Evolutionary conservation across 2,329 filamentous ascomycete genomes (phyloP).

Genomic region (Reticulascus tulasneorum): DNA sequence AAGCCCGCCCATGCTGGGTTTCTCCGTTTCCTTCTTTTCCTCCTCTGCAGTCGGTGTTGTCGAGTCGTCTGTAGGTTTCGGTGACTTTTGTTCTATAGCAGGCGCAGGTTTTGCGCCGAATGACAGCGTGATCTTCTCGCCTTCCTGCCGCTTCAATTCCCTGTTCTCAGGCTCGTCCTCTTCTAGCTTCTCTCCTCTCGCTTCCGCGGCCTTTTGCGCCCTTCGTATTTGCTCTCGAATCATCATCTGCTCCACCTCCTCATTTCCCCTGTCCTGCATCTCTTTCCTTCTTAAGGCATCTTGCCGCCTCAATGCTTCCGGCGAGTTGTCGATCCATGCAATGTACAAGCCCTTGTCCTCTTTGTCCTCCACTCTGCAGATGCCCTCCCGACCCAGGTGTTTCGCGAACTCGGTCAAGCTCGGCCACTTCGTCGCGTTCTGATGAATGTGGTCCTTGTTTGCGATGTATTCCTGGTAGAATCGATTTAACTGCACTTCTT

Average conservation of each 20-base stretch:
- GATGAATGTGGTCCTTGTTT: constrained; percentile 83
- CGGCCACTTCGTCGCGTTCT: constrained; percentile 90
- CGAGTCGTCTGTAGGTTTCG: constrained; percentile 10
- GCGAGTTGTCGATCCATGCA: constrained; percentile 86
- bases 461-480: constrained; percentile 95
- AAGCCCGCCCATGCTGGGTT: constrained; percentile 31
- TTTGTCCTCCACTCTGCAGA: constrained; percentile 86
- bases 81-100: constrained; percentile 13
- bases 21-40: constrained; percentile 11
- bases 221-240: constrained; percentile 80
- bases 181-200: constrained; percentile 36
- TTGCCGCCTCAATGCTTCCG: constrained; percentile 74
- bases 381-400: constrained; percentile 76
- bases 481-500: constrained; percentile 80
- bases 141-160: constrained; percentile 58
- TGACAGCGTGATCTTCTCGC: constrained; percentile 71
- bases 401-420: constrained; percentile 89
- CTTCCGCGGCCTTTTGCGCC: constrained; percentile 59
- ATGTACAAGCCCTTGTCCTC: constrained; percentile 75
- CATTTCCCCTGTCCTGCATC: constrained; percentile 82
- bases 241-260: constrained; percentile 80
- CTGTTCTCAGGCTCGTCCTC: constrained; percentile 34
- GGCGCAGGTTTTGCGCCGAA: constrained; percentile 48
- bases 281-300: constrained; percentile 83
- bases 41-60: constrained; percentile 15